Evolutionary conservation across 352 stramenopile genomes (phyloP).

Genomic region (Sclerospora graminicola): DNA sequence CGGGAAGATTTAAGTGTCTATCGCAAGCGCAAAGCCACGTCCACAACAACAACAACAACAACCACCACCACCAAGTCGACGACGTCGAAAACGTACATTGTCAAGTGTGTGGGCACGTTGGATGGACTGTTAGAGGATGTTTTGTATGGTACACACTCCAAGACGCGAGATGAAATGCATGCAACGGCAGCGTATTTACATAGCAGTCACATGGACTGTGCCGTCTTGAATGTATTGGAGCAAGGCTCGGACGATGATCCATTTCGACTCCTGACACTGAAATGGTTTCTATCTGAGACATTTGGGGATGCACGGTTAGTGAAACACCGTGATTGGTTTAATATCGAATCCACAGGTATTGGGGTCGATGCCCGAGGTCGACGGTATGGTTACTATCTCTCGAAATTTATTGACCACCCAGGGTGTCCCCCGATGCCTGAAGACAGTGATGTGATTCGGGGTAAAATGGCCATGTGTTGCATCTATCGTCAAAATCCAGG

Average conservation of each 20-base stretch:
- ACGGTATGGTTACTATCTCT: slow-evolving; percentile 44
- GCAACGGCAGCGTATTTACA: slow-evolving; percentile 25
- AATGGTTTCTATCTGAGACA: slow-evolving; percentile 35
- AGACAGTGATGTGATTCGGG: slow-evolving; percentile 24
- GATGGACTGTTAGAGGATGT: slow-evolving; percentile 42
- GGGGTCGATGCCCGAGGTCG: slow-evolving; percentile 21
- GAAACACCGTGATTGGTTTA: slow-evolving; percentile 54
- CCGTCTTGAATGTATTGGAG: slow-evolving; percentile 32
- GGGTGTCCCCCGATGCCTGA: slow-evolving; percentile 30
- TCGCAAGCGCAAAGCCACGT: slow-evolving; percentile 5
- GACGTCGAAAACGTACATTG: slow-evolving; percentile 14
- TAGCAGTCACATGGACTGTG: slow-evolving; percentile 29
- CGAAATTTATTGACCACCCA: slow-evolving; percentile 20
- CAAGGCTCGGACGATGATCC: slow-evolving; percentile 25
- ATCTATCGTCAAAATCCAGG: slow-evolving; percentile 38
- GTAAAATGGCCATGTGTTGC: slow-evolving; percentile 45
- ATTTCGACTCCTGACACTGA: slow-evolving; percentile 35
- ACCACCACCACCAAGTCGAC: no score
- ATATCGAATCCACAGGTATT: slow-evolving; percentile 44
- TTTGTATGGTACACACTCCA: slow-evolving; percentile 39
- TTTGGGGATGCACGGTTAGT: slow-evolving; percentile 30
- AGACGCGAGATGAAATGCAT: slow-evolving; percentile 28
- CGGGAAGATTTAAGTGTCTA: slow-evolving; percentile 23
- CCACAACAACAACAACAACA: no score
- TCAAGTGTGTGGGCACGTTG: slow-evolving; percentile 34